Conservation (phyloP, 2,329 filamentous ascomycete genomes). For the Nemania sp. region DNA sequence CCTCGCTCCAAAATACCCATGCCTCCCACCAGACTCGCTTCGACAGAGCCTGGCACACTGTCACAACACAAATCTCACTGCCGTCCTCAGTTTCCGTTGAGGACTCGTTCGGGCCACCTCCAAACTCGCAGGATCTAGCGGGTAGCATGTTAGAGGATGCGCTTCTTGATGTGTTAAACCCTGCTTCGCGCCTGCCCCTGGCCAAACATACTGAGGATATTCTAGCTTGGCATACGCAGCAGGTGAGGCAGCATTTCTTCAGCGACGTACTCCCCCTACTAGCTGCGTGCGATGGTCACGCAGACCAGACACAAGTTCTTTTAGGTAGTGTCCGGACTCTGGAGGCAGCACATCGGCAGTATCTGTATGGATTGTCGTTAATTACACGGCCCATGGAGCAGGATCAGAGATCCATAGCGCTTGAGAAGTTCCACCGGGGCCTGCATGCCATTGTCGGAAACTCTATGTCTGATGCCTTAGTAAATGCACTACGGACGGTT, state of each 20-base stretch:
- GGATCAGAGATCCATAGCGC: slow-evolving; percentile 44
- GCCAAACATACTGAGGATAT: slow-evolving; percentile 61
- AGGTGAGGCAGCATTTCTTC: slow-evolving; percentile 64
- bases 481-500: slow-evolving; percentile 58
- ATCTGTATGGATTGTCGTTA: slow-evolving; percentile 58
- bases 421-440: slow-evolving; percentile 61
- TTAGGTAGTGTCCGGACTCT: slow-evolving; percentile 60
- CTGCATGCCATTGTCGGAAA: slow-evolving; percentile 68
- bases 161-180: slow-evolving; percentile 57
- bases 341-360: slow-evolving; percentile 63
- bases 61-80: slow-evolving; percentile 61
- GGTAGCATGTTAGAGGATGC: slow-evolving; percentile 56
- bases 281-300: slow-evolving; percentile 49
- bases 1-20: slow-evolving; percentile 36
- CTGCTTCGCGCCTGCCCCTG: slow-evolving; percentile 50
- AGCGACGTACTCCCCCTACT: slow-evolving; percentile 63
- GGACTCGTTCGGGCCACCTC: slow-evolving; percentile 57
- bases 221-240: slow-evolving; percentile 63
- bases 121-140: slow-evolving; percentile 45
- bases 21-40: slow-evolving; percentile 59
- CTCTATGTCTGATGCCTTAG: slow-evolving; percentile 59
- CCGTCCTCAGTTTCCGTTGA: slow-evolving; percentile 59
- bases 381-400: slow-evolving; percentile 54
- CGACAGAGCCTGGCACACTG: slow-evolving; percentile 66
- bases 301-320: slow-evolving; percentile 52